A percentile compares a stretch with the other conserved stretches of the same genome.
Conservation (phyloP, 148 eudicot genomes). For the Selenicereus undatus region DNA sequence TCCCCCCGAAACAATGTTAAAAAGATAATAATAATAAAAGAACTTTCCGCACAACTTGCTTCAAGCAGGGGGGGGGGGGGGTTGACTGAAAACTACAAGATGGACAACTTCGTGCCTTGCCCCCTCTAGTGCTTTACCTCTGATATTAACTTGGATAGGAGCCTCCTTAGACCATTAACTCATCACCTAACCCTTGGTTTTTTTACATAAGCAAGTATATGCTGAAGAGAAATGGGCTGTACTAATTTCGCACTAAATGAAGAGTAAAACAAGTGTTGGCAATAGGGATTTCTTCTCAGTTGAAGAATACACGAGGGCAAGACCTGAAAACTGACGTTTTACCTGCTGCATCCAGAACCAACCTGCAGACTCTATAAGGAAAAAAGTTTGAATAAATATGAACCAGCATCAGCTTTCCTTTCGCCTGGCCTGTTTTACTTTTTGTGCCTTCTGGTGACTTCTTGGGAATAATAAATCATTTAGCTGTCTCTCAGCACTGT, state of each 20-base stretch:
- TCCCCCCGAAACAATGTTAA: no score
- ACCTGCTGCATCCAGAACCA: conserved; percentile 27
- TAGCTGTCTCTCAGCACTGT: conserved; percentile 90
- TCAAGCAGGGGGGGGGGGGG: not conserved
- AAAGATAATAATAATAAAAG: no score
- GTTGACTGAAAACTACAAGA: not conserved
- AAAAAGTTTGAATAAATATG: conserved; percentile 1
- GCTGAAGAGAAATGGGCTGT: conserved; percentile 23
- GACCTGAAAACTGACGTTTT: conserved; percentile 5
- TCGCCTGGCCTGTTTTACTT: conserved; percentile 54
- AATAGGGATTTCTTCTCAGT: conserved; percentile 5
- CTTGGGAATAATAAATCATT: conserved; percentile 82
- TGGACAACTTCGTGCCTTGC: not conserved
- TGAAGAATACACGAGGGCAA: conserved; percentile 9
- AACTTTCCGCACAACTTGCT: not conserved
- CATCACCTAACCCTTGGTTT: not conserved
- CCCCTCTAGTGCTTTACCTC: conserved; percentile 4
- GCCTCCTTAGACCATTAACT: not conserved
- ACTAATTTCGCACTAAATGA: conserved; percentile 20
- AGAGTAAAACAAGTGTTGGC: conserved; percentile 16
- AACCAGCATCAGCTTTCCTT: conserved; percentile 48
- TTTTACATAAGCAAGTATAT: conserved; percentile 11
- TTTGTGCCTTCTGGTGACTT: conserved; percentile 51
- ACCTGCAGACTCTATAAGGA: conserved; percentile 13
- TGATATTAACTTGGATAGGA: not conserved